phyloP scores from a whole-genome alignment of 2,329 filamentous ascomycete species.

The Botrytis tulipae region DNA sequence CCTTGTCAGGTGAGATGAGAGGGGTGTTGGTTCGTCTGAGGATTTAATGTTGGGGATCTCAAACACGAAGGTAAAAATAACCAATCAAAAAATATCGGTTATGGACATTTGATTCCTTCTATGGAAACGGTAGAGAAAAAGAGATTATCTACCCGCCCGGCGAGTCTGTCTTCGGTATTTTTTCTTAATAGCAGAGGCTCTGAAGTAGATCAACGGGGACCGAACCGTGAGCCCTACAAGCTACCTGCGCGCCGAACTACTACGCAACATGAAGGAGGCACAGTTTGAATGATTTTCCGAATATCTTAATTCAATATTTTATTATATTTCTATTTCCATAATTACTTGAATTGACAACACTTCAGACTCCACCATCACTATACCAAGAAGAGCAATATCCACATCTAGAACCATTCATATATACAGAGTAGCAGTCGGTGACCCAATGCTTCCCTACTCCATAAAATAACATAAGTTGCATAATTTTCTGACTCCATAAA shows the following conservation, averaged over 20 bases:
- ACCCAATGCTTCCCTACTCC: constrained; percentile 2
- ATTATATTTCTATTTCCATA: neutral
- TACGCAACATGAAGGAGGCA: neutral
- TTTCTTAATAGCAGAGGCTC: neutral
- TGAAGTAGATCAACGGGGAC: neutral
- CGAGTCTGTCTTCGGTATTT: neutral
- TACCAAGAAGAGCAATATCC: constrained; percentile 12
- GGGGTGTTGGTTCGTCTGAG: constrained; percentile 6
- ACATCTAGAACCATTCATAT: neutral
- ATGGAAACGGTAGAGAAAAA: neutral
- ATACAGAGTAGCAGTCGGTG: neutral
- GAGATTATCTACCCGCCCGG: neutral
- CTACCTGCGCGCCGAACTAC: neutral
- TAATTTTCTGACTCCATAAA: neutral
- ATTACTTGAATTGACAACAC: neutral
- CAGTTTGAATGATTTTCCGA: neutral
- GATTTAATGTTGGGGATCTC: neutral
- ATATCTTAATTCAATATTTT: neutral
- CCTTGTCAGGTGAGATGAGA: neutral
- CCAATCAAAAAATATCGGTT: neutral
- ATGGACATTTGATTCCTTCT: neutral
- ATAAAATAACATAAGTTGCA: neutral
- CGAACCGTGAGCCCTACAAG: neutral
- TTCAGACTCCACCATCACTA: neutral
- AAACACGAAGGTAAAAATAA: neutral